Evolutionary conservation across 2,329 filamentous ascomycete genomes (phyloP), one percentile per base, ranked within the genome.

Genomic region (Trichoderma sp.): DNA sequence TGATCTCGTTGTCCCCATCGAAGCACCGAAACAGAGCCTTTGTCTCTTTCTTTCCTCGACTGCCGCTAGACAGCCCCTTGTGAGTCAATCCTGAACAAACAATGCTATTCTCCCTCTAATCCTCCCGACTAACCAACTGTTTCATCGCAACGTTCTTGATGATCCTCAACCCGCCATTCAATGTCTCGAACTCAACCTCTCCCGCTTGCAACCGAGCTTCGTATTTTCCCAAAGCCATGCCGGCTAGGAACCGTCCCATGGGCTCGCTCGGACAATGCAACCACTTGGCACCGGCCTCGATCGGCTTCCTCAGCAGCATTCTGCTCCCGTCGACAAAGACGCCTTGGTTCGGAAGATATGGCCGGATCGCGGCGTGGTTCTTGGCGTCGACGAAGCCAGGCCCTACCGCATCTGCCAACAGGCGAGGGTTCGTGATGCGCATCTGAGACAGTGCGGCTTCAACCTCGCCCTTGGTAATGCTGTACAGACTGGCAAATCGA

Each of bases 191-290:
- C 1, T 52, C 48, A 7, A 44, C n/a, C 5, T 43, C 48, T 15
- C 39, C 56, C 26, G n/a, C 34, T 45, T 5, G 59, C 15, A 62
- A 19, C n/a, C 44, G 59, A 14, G 48, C 3, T 17, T 62, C 59
- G 6, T 62, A 62, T 5, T 62, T 54, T 0, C 39, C 59, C 39
- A 62, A 34, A 10, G 59, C 59, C 59, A 62, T 52, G 17, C 47
- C 48, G 3, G 54, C 59, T 39, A 54, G 6, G 2, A 62, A 62
- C 5, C 59, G 48, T 3, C 59, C 59, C 59, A 62, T 43, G 14
- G 59, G 59, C n/a, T 62, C 59, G 10, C 34, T 62, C 19, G 59
- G 59, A 6, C 59, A 62, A 19, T 62, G 48, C 3, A 62, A 12
- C 59, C 59, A 62, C 48, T 62, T 62, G 24, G 26, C 59, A 10